Evolutionary conservation across 108 stramenopile genomes (phyloP), one percentile per base, ranked within the genome.

Genomic region (Fistulifera pelliculosa): DNA sequence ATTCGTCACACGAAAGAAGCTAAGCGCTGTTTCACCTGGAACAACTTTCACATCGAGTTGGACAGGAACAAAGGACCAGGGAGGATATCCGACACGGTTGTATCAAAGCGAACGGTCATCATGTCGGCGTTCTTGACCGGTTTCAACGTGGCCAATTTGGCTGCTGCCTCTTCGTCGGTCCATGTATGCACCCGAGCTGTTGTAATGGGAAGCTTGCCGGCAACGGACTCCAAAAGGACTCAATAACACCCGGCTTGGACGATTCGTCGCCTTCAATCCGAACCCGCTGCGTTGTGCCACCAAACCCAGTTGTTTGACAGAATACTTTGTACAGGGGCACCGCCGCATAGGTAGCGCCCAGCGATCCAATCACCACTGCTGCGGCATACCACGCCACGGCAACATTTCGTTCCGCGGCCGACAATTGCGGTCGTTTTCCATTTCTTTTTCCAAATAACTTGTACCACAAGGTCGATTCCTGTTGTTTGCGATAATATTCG

Each of bases 281-380:
- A 1, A 91, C 85, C 7, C 89, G 70, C 62, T 97, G 96, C 10
- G 95, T 98, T 0, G 96, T 98, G 2, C 97, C 97, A 10, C 99
- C 99, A 70, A 97, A 99, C 0, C 99, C 99, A 0, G 99, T 99
- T 6, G 88, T 90, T 65, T 97, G 95, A 70, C 99, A 99, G 60
- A 99, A 99, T n/a, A 93, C 81, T 55, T 98, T 98, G 79, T 99
- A 99, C 22, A 98, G 65, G 0, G 99, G 99, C 1, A 98, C 99
- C 1, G 96, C 81, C n/a, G 96, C 96, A 61, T 99, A 99, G 39
- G 90, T 81, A 14, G 90, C 90, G 16, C 86, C 90, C 0, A 92
- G 24, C 0, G 84, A 85, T 10, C 90, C 90, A 1, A 92, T 61
- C 0, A 83, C 86, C 18, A 81, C 73, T 19, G 90, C 90, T 2